A percentile compares a stretch with the other conserved stretches of the same genome.
phyloP scores from a whole-genome alignment of 345 rosid species.

The Kernera saxatilis region DNA sequence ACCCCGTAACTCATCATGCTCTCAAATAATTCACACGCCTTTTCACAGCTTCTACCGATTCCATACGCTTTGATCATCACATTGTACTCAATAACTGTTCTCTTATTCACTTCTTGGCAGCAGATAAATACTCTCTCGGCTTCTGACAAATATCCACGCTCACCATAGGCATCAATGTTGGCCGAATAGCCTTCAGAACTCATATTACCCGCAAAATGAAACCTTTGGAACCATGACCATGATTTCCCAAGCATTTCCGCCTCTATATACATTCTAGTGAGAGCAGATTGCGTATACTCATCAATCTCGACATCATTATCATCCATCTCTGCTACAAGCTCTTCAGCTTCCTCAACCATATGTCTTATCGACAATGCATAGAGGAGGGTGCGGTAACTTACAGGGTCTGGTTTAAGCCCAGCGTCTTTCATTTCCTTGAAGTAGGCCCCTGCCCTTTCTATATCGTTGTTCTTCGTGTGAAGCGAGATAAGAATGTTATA shows the following conservation, averaged over 20 bases:
- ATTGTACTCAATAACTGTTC: slow-evolving; percentile 64
- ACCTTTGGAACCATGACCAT: slow-evolving; percentile 79
- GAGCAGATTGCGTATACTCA: slow-evolving; percentile 83
- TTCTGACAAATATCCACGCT: slow-evolving; percentile 53
- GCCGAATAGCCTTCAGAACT: slow-evolving; percentile 80
- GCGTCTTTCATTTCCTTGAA: slow-evolving; percentile 63
- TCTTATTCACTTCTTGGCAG: slow-evolving; percentile 49
- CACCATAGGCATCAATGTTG: slow-evolving; percentile 77
- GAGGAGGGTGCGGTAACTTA: slow-evolving; percentile 77
- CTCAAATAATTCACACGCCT: slow-evolving; percentile 68
- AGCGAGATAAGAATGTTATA: slow-evolving; percentile 79
- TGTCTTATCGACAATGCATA: slow-evolving; percentile 76
- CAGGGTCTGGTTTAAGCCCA: slow-evolving; percentile 63
- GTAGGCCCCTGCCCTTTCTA: slow-evolving; percentile 46
- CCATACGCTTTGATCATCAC: slow-evolving; percentile 94
- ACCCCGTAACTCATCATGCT: slow-evolving; percentile 62
- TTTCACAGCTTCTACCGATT: slow-evolving; percentile 44
- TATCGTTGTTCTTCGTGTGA: slow-evolving; percentile 59
- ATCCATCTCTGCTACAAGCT: slow-evolving; percentile 62
- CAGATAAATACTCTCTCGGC: slow-evolving; percentile 61
- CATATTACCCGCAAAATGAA: slow-evolving; percentile 59
- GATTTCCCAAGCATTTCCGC: slow-evolving; percentile 72
- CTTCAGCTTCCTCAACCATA: slow-evolving; percentile 77
- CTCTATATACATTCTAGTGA: slow-evolving; percentile 80
- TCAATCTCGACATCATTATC: slow-evolving; percentile 59